Evolutionary conservation across 176 grass and related monocot species (phyloP).

Genomic region (Tuctoria greenei): DNA sequence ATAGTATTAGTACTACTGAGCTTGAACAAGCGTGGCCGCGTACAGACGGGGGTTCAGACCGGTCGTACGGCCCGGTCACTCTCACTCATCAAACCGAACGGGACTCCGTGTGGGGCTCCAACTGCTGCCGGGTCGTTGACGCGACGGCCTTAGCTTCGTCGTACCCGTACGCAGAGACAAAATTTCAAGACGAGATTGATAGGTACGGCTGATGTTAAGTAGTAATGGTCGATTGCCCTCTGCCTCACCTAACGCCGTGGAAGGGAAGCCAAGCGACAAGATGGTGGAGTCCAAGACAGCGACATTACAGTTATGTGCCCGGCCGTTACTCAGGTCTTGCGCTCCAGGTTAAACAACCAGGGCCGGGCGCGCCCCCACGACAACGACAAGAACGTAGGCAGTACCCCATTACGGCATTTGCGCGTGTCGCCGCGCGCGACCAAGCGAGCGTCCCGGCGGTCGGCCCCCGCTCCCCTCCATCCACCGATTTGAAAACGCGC

Average conservation of each 20-base stretch:
- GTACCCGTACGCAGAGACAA: background rate
- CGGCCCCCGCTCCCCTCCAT: background rate
- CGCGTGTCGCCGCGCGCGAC: slow-evolving; percentile 7
- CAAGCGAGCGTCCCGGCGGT: background rate
- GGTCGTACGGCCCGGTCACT: slow-evolving; percentile 23
- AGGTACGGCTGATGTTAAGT: background rate
- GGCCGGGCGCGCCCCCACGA: background rate
- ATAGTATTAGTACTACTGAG: too few relatives aligned
- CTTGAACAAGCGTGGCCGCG: slow-evolving; percentile 16
- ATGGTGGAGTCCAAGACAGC: background rate
- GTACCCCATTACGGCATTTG: background rate
- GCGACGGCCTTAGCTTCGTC: background rate
- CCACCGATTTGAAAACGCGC: background rate
- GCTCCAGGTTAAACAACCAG: background rate
- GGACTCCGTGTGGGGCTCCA: slow-evolving; percentile 43
- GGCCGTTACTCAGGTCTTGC: background rate
- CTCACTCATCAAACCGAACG: background rate
- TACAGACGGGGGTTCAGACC: background rate
- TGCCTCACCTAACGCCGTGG: too few relatives aligned
- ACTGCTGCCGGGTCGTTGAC: slow-evolving; percentile 8
- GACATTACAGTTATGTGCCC: background rate
- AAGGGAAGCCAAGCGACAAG: background rate
- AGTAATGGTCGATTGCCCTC: background rate
- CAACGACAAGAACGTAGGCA: background rate
- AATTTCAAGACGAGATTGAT: background rate